Evolutionary conservation across 345 rosid genomes (phyloP).

Genomic region (Nasturtium officinale): DNA sequence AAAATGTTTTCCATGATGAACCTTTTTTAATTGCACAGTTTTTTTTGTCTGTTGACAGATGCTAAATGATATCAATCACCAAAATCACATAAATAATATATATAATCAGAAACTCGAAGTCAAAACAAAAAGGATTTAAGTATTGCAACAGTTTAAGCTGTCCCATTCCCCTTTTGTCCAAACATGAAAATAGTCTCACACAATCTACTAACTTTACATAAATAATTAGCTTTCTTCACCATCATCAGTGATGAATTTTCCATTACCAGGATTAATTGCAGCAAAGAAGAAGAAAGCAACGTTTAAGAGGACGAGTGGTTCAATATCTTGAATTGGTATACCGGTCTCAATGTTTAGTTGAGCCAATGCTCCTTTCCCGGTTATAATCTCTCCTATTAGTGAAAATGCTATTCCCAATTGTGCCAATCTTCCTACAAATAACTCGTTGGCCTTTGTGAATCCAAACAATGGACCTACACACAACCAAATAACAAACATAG

Average conservation of each 20-base stretch:
- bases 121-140: constrained; percentile 28
- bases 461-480: constrained; percentile 88
- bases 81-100: background rate
- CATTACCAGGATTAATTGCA: constrained; percentile 92
- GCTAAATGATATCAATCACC: background rate
- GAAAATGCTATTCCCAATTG: constrained; percentile 96
- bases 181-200: constrained; percentile 35
- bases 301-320: constrained; percentile 89
- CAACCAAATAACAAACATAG: constrained; percentile 50
- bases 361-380: constrained; percentile 95
- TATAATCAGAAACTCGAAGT: constrained; percentile 33
- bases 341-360: constrained; percentile 98
- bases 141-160: constrained; percentile 35
- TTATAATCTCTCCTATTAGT: constrained; percentile 87
- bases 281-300: constrained; percentile 90
- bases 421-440: constrained; percentile 94
- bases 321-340: constrained; percentile 80
- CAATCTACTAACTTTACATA: constrained; percentile 21
- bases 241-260: constrained; percentile 85
- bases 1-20: background rate
- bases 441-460: constrained; percentile 89
- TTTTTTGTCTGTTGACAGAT: background rate
- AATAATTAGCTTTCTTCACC: constrained; percentile 46
- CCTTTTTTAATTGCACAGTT: background rate
- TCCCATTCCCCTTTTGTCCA: constrained; percentile 23